These are phyloP conservation scores for Halenospora varia DNA, from an alignment of 495 filamentous ascomycete species.

Conservation along the genomic window DNA sequence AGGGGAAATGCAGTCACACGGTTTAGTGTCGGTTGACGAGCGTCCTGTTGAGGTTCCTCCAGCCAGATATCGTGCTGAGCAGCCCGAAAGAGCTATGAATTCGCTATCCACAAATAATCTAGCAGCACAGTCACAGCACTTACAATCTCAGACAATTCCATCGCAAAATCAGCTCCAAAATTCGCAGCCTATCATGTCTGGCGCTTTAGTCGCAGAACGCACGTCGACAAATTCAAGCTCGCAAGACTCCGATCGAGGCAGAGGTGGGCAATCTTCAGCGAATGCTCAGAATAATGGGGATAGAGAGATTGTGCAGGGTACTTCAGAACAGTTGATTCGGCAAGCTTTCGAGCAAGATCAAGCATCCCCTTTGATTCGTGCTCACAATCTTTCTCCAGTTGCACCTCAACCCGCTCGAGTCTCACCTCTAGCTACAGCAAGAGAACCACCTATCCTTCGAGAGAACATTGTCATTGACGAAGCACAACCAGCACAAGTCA, in stretches of 20 bases:
- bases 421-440: constrained; percentile 66
- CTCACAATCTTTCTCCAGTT: constrained; percentile 58
- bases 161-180: not conserved
- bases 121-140: constrained; percentile 9
- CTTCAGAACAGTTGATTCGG: constrained; percentile 3
- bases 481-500: constrained; percentile 43
- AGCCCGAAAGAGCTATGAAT: constrained; percentile 18
- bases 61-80: constrained; percentile 5
- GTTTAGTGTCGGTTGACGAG: constrained; percentile 19
- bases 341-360: constrained; percentile 12
- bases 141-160: constrained; percentile 2
- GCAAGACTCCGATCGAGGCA: not conserved
- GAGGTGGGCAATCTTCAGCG: not conserved
- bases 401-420: constrained; percentile 81
- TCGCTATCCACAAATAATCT: constrained; percentile 22
- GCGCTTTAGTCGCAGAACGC: not conserved
- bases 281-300: not conserved
- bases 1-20: constrained; percentile 41
- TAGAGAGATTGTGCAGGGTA: not conserved
- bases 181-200: not conserved
- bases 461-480: constrained; percentile 10
- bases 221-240: constrained; percentile 1
- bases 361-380: constrained; percentile 19
- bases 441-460: constrained; percentile 48
- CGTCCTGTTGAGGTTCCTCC: constrained; percentile 7